These are phyloP conservation scores for Nelumbo lutea DNA, from an alignment of 164 flowering plant genomes.

Conservation along the genomic window DNA sequence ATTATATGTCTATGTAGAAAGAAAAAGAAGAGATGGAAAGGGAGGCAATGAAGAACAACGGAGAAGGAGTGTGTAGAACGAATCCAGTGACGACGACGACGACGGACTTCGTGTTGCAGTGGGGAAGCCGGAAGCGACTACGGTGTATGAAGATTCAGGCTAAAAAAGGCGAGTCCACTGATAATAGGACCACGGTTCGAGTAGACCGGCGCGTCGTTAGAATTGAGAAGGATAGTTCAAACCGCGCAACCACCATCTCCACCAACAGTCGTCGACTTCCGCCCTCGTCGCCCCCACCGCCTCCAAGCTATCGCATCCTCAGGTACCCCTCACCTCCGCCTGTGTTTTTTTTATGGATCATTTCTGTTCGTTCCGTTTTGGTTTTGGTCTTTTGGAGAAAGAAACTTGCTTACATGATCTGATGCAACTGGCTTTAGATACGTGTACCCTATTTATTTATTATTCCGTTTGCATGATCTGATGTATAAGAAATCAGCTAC, in stretches of 20 bases:
- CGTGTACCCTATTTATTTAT: too few species aligned
- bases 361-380: too few species aligned
- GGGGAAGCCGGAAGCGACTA: conserved; percentile 84
- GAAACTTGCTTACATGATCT: too few species aligned
- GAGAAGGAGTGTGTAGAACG: conserved; percentile 20
- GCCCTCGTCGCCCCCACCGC: conserved; percentile 25
- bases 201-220: conserved; percentile 52
- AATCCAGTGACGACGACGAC: conserved; percentile 17
- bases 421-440: too few species aligned
- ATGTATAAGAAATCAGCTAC: too few species aligned
- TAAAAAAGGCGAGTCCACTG: conserved; percentile 31
- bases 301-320: conserved; percentile 38
- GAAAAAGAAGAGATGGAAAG: conserved; percentile 25
- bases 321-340: conserved; percentile 32
- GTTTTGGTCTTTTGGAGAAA: too few species aligned
- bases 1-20: too few species aligned
- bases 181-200: conserved; percentile 36
- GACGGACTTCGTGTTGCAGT: conserved; percentile 68
- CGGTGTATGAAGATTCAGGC: conserved; percentile 69
- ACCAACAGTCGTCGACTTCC: conserved; percentile 36
- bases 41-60: conserved; percentile 24
- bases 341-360: too few species aligned
- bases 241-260: background rate
- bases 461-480: too few species aligned
- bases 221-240: conserved; percentile 32